phyloP scores from a whole-genome alignment of 1,284 basidiomycete species.

The Rhizoctonia solani region DNA sequence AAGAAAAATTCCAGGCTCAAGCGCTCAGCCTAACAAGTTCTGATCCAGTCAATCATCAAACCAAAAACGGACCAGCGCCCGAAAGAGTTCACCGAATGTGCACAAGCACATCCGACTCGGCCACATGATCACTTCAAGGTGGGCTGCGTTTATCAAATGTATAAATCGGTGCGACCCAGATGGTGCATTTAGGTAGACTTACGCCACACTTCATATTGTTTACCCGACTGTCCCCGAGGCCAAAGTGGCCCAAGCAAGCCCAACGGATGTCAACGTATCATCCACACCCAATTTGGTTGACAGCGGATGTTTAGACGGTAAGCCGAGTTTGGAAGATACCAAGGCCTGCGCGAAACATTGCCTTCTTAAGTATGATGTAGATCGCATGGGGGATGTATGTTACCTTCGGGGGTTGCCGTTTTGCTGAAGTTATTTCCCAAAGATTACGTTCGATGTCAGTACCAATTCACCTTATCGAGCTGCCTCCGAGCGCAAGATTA shows the following conservation, averaged over 20 bases:
- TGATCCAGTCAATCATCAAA: no score
- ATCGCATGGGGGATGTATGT: not conserved
- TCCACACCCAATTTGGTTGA: no score
- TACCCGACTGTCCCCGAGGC: conserved; percentile 13
- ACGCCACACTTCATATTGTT: not conserved
- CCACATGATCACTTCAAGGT: not conserved
- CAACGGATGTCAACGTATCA: conserved; percentile 28
- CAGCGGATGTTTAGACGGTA: not conserved
- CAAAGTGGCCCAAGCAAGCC: conserved; percentile 19
- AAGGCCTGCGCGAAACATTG: not conserved
- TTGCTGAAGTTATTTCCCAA: not conserved
- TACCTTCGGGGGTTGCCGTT: conserved; percentile 16
- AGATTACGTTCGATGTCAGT: not conserved
- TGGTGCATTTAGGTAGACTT: no score
- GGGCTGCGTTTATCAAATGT: not conserved
- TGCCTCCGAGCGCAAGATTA: not conserved
- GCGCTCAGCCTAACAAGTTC: no score
- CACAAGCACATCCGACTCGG: not conserved
- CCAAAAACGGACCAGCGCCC: no score
- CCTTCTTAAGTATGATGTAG: not conserved
- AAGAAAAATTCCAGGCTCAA: no score
- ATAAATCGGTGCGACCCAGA: not conserved
- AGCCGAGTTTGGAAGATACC: not conserved
- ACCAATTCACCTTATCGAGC: not conserved
- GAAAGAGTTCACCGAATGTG: not conserved